phyloP scores from a whole-genome alignment of 148 eudicot genomes.

The Selenicereus undatus region DNA sequence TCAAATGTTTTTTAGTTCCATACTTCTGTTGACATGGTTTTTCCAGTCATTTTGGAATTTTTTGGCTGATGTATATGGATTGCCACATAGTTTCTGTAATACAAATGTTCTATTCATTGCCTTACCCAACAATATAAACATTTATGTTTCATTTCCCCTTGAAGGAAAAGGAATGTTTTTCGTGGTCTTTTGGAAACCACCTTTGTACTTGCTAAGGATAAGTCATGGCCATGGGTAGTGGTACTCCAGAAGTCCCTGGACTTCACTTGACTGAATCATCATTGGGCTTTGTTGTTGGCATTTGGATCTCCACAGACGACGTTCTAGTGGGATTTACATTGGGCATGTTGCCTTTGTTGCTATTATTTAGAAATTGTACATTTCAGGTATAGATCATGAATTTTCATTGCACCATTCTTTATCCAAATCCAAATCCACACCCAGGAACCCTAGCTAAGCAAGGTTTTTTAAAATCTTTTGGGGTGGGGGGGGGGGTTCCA shows the following conservation, averaged over 20 bases:
- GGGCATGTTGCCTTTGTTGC: not conserved
- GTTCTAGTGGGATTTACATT: not conserved
- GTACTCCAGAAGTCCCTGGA: no score
- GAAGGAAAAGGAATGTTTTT: no score
- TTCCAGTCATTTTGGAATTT: not conserved
- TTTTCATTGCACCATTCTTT: no score
- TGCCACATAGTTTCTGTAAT: not conserved
- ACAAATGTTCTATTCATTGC: no score
- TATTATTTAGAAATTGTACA: no score
- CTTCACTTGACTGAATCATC: no score
- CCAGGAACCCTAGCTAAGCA: no score
- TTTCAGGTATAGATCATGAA: no score
- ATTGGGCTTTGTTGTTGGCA: not conserved
- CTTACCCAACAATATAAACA: not conserved
- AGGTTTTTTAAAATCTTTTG: no score
- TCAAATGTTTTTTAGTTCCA: not conserved
- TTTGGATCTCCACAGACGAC: not conserved
- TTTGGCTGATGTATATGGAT: not conserved
- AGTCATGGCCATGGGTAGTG: no score
- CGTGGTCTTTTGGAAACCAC: not conserved
- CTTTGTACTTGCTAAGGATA: not conserved
- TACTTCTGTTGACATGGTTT: not conserved
- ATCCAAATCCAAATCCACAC: no score
- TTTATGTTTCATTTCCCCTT: not conserved
- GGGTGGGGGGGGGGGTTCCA: no score